Evolutionary conservation across 257 asterid species (phyloP).

Genomic region (Ilex asprella): DNA sequence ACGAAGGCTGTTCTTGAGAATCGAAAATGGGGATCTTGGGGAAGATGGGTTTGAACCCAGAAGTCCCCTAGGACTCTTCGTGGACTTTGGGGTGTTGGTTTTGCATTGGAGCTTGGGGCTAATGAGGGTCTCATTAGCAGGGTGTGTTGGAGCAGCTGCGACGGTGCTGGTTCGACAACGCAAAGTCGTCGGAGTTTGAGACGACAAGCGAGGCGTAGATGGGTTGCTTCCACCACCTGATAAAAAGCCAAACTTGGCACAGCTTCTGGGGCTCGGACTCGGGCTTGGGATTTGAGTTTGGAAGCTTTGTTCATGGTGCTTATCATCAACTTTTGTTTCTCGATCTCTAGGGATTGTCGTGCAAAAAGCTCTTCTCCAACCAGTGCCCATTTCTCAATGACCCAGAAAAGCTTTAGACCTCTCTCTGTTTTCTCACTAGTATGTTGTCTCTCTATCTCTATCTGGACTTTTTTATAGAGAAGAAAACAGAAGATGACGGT

Average conservation of each 20-base stretch:
- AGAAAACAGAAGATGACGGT: not conserved
- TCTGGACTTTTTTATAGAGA: not conserved
- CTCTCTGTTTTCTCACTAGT: too few species aligned
- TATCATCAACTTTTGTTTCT: slow-evolving; percentile 19
- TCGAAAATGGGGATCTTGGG: slow-evolving; percentile 92
- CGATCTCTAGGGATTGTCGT: slow-evolving; percentile 53
- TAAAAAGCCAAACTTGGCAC: slow-evolving; percentile 30
- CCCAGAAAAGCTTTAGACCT: not conserved
- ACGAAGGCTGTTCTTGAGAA: slow-evolving; percentile 76
- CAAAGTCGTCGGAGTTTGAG: not conserved
- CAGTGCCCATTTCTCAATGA: slow-evolving; percentile 55
- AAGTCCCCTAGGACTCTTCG: slow-evolving; percentile 26
- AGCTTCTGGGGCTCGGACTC: slow-evolving; percentile 16
- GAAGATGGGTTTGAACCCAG: slow-evolving; percentile 55
- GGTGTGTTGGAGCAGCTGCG: not conserved
- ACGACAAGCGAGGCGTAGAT: slow-evolving; percentile 54
- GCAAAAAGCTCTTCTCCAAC: slow-evolving; percentile 95
- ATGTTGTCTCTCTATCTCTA: too few species aligned
- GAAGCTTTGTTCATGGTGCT: slow-evolving; percentile 12
- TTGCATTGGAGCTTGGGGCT: slow-evolving; percentile 52
- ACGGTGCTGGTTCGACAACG: slow-evolving; percentile 22
- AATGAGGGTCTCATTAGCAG: slow-evolving; percentile 2
- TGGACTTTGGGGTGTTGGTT: slow-evolving; percentile 35
- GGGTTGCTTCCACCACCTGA: slow-evolving; percentile 41
- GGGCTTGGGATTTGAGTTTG: slow-evolving; percentile 25